phyloP scores from a whole-genome alignment of 169 alveolate species.

The Babesia ovata region DNA sequence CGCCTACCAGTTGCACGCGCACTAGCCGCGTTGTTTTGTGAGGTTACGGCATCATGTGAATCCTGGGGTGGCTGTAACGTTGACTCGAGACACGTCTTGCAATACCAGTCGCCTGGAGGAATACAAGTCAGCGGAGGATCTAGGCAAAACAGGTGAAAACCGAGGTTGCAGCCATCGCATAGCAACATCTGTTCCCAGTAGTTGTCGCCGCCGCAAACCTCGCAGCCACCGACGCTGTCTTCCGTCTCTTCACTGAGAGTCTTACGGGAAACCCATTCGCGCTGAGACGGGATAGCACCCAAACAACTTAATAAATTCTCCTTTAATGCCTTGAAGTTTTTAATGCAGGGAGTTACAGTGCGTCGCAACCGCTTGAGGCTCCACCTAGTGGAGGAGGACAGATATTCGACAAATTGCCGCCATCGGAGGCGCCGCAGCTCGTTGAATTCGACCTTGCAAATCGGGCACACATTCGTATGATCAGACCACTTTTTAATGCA shows the following conservation, averaged over 20 bases:
- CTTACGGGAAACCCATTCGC: conserved; percentile 28
- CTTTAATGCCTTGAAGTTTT: conserved; percentile 11
- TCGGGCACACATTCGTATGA: conserved; percentile 70
- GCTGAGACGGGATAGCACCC: conserved; percentile 27
- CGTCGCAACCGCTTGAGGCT: background rate
- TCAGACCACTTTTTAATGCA: conserved; percentile 71
- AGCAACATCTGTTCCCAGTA: conserved; percentile 79
- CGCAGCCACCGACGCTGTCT: conserved; percentile 72
- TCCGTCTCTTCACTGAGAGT: conserved; percentile 33
- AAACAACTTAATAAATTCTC: conserved; percentile 4
- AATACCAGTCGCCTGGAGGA: conserved; percentile 79
- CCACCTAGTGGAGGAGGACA: conserved; percentile 5
- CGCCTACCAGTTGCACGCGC: background rate
- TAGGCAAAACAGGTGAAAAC: conserved; percentile 78
- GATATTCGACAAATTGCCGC: conserved; percentile 23
- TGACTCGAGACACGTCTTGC: conserved; percentile 67
- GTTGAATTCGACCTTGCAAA: conserved; percentile 71
- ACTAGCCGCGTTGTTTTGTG: background rate
- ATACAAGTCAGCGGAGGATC: conserved; percentile 74
- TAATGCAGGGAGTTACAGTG: background rate
- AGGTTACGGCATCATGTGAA: background rate
- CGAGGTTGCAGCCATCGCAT: conserved; percentile 85
- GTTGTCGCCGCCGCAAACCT: conserved; percentile 73
- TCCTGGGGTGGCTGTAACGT: background rate
- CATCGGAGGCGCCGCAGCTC: conserved; percentile 42